These are phyloP conservation scores for Saccharomycopsis lassenensis DNA, from an alignment of 805 yeast genomes.

Conservation along the genomic window DNA sequence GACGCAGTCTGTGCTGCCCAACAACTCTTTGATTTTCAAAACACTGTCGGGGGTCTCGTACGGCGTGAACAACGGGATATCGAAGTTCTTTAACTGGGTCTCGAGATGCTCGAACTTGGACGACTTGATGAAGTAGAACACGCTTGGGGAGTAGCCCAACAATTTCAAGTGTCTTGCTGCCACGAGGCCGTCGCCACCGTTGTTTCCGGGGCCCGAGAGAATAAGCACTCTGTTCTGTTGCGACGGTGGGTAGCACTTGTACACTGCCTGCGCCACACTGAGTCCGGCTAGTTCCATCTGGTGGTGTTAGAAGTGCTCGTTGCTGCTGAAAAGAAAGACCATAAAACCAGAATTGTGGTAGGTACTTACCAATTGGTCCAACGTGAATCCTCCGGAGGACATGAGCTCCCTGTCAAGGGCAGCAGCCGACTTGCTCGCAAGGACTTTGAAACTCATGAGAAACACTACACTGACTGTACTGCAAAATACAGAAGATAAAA, in stretches of 20 bases:
- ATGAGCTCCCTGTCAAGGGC: constrained; percentile 76
- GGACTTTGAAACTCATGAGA: constrained; percentile 9
- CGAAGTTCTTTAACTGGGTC: constrained; percentile 55
- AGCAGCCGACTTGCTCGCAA: constrained; percentile 39
- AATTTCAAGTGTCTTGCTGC: constrained; percentile 84
- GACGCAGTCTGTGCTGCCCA: constrained; percentile 34
- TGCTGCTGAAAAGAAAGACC: constrained; percentile 23
- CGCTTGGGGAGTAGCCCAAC: constrained; percentile 66
- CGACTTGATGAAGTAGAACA: constrained; percentile 52
- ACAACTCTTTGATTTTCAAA: constrained; percentile 10
- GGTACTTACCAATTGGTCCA: constrained; percentile 53
- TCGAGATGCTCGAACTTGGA: constrained; percentile 49
- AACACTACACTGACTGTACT: neutral
- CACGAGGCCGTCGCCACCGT: constrained; percentile 93
- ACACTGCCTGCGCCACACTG: constrained; percentile 83
- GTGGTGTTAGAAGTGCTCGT: constrained; percentile 17
- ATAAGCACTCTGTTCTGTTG: constrained; percentile 40
- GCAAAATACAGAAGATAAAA: neutral
- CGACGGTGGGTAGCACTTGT: constrained; percentile 50
- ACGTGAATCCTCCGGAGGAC: constrained; percentile 72
- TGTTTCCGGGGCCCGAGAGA: constrained; percentile 91
- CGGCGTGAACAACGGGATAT: constrained; percentile 36
- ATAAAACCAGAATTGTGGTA: constrained; percentile 2
- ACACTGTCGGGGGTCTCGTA: constrained; percentile 17
- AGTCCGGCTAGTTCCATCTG: constrained; percentile 94